A percentile compares a stretch with the other conserved stretches of the same genome.
Evolutionary conservation across 2,329 filamentous ascomycete genomes (phyloP).

Genomic region (Alternaria brassicae): DNA sequence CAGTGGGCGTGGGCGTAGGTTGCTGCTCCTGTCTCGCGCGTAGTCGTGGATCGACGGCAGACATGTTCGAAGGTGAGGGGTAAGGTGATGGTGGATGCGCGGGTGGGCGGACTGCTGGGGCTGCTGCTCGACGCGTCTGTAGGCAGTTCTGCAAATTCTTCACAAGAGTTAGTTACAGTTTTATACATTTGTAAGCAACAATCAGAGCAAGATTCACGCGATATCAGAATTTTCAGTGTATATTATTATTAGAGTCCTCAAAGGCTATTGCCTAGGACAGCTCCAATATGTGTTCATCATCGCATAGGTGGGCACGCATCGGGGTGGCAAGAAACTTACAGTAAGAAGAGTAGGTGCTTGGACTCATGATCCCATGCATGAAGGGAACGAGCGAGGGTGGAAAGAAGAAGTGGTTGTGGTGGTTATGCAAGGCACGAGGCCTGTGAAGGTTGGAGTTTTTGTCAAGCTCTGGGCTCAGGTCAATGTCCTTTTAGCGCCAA

Average conservation of each 20-base stretch:
- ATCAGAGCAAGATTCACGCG: slow-evolving; percentile 23
- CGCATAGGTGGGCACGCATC: slow-evolving; percentile 20
- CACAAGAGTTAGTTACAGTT: slow-evolving; percentile 32
- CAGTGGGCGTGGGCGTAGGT: slow-evolving; percentile 54
- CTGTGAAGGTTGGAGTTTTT: slow-evolving; percentile 21
- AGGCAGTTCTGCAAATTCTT: slow-evolving; percentile 33
- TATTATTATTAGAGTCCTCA: slow-evolving; percentile 58
- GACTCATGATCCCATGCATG: slow-evolving; percentile 9
- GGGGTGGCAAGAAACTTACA: slow-evolving; percentile 23
- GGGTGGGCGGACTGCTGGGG: neutral
- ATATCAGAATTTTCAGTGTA: slow-evolving; percentile 53
- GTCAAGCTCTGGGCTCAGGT: slow-evolving; percentile 10
- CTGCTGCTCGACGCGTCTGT: slow-evolving; percentile 5
- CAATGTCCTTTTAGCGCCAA: slow-evolving; percentile 8
- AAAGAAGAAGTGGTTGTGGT: neutral
- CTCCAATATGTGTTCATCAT: slow-evolving; percentile 77
- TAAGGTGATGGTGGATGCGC: neutral
- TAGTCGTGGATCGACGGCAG: slow-evolving; percentile 58
- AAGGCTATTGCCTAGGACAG: slow-evolving; percentile 67
- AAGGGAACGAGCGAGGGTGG: slow-evolving; percentile 3
- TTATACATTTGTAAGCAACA: slow-evolving; percentile 4
- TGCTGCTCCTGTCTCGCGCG: slow-evolving; percentile 54
- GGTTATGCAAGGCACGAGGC: slow-evolving; percentile 20
- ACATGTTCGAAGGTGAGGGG: slow-evolving; percentile 37
- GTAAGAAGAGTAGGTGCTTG: neutral